Evolutionary conservation across 768 basidiomycete species (phyloP).

Genomic region (Phallus indusiatus): DNA sequence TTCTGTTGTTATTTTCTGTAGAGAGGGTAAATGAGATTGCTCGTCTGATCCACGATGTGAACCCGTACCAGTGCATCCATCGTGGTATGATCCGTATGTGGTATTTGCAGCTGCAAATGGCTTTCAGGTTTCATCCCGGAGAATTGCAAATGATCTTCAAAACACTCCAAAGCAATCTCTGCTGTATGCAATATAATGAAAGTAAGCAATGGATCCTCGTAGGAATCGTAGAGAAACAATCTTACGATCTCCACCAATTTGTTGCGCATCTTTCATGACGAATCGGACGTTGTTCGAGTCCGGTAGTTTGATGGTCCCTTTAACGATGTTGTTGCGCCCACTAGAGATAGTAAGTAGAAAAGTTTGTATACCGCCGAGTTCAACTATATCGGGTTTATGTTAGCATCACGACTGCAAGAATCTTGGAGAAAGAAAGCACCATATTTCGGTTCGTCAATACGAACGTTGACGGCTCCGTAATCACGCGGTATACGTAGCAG

Average conservation of each 20-base stretch:
- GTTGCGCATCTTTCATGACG: constrained; percentile 6
- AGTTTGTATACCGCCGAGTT: constrained; percentile 49
- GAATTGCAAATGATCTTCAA: constrained; percentile 6
- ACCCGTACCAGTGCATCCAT: constrained; percentile 49
- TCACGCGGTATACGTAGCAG: constrained; percentile 60
- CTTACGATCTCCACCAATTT: constrained; percentile 4
- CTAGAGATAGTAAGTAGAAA: constrained; percentile 51
- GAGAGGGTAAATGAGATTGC: not conserved
- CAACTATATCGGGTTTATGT: constrained; percentile 33
- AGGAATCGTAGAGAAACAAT: not conserved
- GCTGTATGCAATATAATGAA: not conserved
- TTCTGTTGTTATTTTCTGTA: constrained; percentile 57
- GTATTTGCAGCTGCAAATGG: constrained; percentile 42
- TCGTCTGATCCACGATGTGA: not conserved
- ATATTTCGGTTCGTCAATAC: constrained; percentile 44
- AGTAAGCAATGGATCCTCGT: not conserved
- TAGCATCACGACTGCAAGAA: not conserved
- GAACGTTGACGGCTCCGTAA: constrained; percentile 50
- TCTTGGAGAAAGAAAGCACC: constrained; percentile 14
- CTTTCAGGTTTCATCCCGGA: constrained; percentile 36
- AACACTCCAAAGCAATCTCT: constrained; percentile 5
- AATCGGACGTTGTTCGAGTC: constrained; percentile 36
- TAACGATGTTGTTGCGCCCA: constrained; percentile 57
- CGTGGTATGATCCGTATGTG: constrained; percentile 58
- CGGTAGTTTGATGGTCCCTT: constrained; percentile 43